These are phyloP conservation scores for Nakaseomyces nivariensis DNA, from an alignment of 1,139 yeast species.

Conservation along the genomic window DNA sequence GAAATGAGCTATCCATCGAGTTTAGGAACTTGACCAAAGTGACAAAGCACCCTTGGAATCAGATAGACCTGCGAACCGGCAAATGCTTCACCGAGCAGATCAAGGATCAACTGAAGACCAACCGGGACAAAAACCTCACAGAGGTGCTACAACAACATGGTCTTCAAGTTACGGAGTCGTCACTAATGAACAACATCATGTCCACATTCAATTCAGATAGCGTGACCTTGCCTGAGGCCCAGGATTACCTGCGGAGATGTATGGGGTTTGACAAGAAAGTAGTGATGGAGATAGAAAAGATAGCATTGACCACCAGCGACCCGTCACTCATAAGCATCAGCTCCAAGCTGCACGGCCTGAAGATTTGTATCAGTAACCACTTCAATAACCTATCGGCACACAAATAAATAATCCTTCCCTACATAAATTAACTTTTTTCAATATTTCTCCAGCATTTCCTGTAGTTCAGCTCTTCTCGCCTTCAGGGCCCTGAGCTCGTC, in stretches of 20 bases:
- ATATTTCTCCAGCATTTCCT: slow-evolving; percentile 2
- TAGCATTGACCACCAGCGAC: slow-evolving; percentile 36
- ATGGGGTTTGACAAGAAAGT: slow-evolving; percentile 33
- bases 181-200: slow-evolving; percentile 19
- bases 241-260: slow-evolving; percentile 30
- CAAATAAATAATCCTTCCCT: slow-evolving; percentile 6
- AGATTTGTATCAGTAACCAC: slow-evolving; percentile 29
- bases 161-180: slow-evolving; percentile 24
- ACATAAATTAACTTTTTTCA: no score
- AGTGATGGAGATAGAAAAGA: slow-evolving; percentile 35
- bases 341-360: slow-evolving; percentile 33
- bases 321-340: slow-evolving; percentile 37
- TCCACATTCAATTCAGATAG: slow-evolving; percentile 19
- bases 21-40: slow-evolving; percentile 23
- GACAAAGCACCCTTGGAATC: slow-evolving; percentile 32
- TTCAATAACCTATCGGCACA: slow-evolving; percentile 24
- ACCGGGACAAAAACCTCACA: slow-evolving; percentile 17
- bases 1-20: slow-evolving; percentile 25
- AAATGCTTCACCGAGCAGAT: slow-evolving; percentile 26
- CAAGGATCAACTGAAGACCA: slow-evolving; percentile 19
- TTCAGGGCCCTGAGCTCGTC: slow-evolving; percentile 31
- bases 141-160: slow-evolving; percentile 17
- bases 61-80: slow-evolving; percentile 25
- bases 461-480: slow-evolving; percentile 31
- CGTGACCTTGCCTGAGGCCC: slow-evolving; percentile 26